phyloP scores from a whole-genome alignment of 129 eudicot species.

The Dittrichia graveolens region DNA sequence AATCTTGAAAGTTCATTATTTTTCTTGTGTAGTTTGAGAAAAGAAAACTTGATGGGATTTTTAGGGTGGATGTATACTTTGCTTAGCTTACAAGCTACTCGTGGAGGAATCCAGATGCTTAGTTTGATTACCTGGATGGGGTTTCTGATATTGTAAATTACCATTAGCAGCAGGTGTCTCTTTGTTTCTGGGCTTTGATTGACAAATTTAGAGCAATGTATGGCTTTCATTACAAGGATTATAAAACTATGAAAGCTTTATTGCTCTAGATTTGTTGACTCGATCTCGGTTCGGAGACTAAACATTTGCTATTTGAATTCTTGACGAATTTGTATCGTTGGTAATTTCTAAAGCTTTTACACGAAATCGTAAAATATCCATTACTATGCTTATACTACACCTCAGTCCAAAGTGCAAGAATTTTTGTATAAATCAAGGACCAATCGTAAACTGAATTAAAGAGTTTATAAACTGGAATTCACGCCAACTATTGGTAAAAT shows the following conservation, averaged over 20 bases:
- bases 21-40: not conserved
- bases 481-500: not conserved
- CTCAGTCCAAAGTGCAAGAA: not conserved
- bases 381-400: not conserved
- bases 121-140: conserved; percentile 26
- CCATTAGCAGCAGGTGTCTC: not conserved
- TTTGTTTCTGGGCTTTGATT: conserved; percentile 14
- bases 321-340: conserved; percentile 4
- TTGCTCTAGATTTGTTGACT: conserved; percentile 24
- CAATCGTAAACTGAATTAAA: conserved; percentile 9
- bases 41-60: not conserved
- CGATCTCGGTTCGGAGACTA: no score
- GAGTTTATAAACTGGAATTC: not conserved
- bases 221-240: conserved; percentile 10
- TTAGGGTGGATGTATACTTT: conserved; percentile 25
- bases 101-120: conserved; percentile 11
- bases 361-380: not conserved
- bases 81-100: conserved; percentile 29
- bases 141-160: conserved; percentile 28
- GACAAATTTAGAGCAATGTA: conserved; percentile 27
- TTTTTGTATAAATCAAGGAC: not conserved
- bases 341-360: no score
- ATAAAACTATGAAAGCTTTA: conserved; percentile 16
- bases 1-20: conserved; percentile 2
- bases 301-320: not conserved